Conservation (phyloP, 1,284 basidiomycete genomes). For the Cryptococcus sp. region DNA sequence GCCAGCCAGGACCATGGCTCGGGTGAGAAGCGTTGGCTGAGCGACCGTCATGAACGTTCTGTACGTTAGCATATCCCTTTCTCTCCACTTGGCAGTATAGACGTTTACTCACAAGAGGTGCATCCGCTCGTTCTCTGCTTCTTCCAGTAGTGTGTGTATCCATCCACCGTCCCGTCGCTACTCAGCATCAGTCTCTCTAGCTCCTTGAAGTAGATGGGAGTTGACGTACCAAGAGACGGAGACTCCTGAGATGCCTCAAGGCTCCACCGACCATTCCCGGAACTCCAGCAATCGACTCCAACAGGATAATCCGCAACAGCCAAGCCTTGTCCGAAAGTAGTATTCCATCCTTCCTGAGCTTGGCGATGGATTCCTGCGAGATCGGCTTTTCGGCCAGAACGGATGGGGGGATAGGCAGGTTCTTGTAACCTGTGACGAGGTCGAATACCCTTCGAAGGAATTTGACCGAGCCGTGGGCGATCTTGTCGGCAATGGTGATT, state of each 20-base stretch:
- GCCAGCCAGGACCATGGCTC: constrained; percentile 72
- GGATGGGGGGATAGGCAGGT: constrained; percentile 50
- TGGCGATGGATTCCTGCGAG: constrained; percentile 53
- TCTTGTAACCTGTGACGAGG: constrained; percentile 62
- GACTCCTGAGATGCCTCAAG: constrained; percentile 71
- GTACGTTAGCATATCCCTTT: constrained; percentile 3
- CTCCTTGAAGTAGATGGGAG: background rate
- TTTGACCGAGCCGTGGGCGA: constrained; percentile 62
- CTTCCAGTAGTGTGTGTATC: constrained; percentile 77
- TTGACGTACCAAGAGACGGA: constrained; percentile 67
- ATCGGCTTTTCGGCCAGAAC: constrained; percentile 40
- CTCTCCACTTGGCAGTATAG: too few species aligned
- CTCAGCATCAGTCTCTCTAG: background rate
- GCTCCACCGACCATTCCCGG: constrained; percentile 92
- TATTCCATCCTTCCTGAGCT: constrained; percentile 67
- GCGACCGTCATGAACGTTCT: constrained; percentile 85
- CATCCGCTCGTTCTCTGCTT: constrained; percentile 95
- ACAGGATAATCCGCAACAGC: constrained; percentile 77
- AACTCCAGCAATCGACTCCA: constrained; percentile 87
- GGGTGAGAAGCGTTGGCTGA: constrained; percentile 70
- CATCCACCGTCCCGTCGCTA: constrained; percentile 82
- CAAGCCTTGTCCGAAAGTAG: constrained; percentile 68
- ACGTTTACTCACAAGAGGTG: constrained; percentile 73
- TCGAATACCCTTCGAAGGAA: constrained; percentile 64
- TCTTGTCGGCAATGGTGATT: constrained; percentile 63